Conservation (phyloP, 2,329 filamentous ascomycete genomes). For the Colletotrichum destructivum region DNA sequence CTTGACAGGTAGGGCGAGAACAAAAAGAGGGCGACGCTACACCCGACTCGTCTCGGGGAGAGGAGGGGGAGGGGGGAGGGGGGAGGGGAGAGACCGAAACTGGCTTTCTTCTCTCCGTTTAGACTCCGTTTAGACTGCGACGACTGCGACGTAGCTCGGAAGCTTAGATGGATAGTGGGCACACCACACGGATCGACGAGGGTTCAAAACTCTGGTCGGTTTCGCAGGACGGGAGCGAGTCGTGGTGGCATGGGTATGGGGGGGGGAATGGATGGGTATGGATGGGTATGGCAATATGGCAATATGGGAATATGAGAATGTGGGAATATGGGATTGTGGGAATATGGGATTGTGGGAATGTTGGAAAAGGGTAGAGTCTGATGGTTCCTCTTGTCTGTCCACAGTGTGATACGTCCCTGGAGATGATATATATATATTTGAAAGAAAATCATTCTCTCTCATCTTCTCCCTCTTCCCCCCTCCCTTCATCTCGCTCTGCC, state of each 20-base stretch:
- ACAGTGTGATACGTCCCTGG: no score
- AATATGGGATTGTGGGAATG: no score
- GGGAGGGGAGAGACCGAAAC: background rate
- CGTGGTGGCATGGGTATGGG: no score
- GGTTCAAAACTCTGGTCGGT: background rate
- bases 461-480: no score
- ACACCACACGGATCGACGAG: constrained; percentile 4
- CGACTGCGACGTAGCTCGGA: constrained; percentile 8
- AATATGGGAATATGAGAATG: background rate
- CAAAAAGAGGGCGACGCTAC: background rate
- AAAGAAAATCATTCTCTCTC: no score
- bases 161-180: constrained; percentile 5
- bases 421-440: background rate
- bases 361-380: background rate
- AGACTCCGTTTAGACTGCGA: background rate
- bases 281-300: no score
- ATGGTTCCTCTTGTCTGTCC: background rate
- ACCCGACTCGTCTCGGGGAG: background rate
- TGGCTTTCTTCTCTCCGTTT: constrained; percentile 12
- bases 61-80: no score
- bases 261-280: background rate
- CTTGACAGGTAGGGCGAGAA: background rate
- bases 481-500: no score
- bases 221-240: background rate
- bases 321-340: background rate